These are phyloP conservation scores for Sporothrix brasiliensis DNA, from an alignment of 2,329 filamentous ascomycete species.

Conservation along the genomic window DNA sequence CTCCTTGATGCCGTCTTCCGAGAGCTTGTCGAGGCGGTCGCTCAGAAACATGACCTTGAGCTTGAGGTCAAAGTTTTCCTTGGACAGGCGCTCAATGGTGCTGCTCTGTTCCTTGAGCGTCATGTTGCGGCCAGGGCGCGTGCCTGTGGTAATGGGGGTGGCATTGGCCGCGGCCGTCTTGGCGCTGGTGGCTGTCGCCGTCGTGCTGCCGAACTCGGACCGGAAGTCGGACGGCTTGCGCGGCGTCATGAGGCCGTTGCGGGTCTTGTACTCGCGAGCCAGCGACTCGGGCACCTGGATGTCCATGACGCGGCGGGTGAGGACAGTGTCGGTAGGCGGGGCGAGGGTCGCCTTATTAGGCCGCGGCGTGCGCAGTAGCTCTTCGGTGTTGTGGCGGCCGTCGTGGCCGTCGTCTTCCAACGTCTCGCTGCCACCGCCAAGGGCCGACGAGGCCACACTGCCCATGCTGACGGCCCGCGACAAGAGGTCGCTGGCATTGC, in stretches of 20 bases:
- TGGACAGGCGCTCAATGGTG: slow-evolving; percentile 92
- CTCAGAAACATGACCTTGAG: slow-evolving; percentile 97
- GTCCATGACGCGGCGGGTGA: slow-evolving; percentile 84
- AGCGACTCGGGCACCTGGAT: slow-evolving; percentile 90
- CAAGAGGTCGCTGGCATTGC: slow-evolving; percentile 59
- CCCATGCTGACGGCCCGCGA: slow-evolving; percentile 82
- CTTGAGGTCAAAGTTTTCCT: slow-evolving; percentile 97
- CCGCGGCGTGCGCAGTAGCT: slow-evolving; percentile 70
- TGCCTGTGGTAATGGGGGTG: slow-evolving; percentile 42
- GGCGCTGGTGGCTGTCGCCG: slow-evolving; percentile 43
- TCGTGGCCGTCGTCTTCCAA: slow-evolving; percentile 46
- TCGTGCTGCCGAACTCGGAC: slow-evolving; percentile 39
- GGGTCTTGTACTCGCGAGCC: slow-evolving; percentile 80
- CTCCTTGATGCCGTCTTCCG: slow-evolving; percentile 94
- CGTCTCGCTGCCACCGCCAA: slow-evolving; percentile 51
- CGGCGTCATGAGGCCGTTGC: slow-evolving; percentile 66
- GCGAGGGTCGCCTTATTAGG: slow-evolving; percentile 51
- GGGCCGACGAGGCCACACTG: slow-evolving; percentile 73
- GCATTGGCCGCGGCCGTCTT: slow-evolving; percentile 35
- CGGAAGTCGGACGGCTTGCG: slow-evolving; percentile 53
- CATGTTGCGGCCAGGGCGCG: slow-evolving; percentile 68
- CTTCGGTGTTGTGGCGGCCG: slow-evolving; percentile 45
- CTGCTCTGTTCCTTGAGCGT: slow-evolving; percentile 97
- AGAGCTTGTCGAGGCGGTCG: slow-evolving; percentile 87
- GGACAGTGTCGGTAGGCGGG: slow-evolving; percentile 81